phyloP scores from a whole-genome alignment of 768 basidiomycete genomes.

The Leccinum rimulosum region DNA sequence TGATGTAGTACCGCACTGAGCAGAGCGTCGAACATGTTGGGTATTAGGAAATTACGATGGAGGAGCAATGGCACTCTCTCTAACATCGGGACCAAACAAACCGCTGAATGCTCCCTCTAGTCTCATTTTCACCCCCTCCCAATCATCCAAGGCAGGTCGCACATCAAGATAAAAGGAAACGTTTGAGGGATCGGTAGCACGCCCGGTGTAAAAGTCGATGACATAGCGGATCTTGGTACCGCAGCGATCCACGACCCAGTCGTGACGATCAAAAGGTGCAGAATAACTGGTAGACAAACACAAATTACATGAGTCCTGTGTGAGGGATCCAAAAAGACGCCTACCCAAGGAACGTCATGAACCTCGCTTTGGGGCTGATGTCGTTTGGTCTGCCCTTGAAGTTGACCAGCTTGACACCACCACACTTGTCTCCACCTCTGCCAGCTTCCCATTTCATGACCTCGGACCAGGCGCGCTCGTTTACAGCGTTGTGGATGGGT shows the following conservation, averaged over 20 bases:
- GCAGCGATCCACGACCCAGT: constrained; percentile 95
- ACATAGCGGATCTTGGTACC: constrained; percentile 88
- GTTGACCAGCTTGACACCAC: constrained; percentile 77
- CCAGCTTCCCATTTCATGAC: constrained; percentile 80
- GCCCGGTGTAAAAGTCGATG: constrained; percentile 97
- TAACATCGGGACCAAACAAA: constrained; percentile 28
- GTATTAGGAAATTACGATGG: constrained; percentile 16
- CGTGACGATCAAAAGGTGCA: constrained; percentile 94
- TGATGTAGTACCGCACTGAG: constrained; percentile 5
- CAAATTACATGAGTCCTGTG: neutral
- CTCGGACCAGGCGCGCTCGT: constrained; percentile 88
- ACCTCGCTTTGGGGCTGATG: constrained; percentile 74
- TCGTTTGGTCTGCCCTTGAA: constrained; percentile 89
- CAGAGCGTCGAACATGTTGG: neutral
- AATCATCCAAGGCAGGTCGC: constrained; percentile 89
- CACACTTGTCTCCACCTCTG: constrained; percentile 79
- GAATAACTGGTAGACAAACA: constrained; percentile 60
- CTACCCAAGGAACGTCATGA: constrained; percentile 85
- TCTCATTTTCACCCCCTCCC: constrained; percentile 92
- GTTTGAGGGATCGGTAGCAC: constrained; percentile 44
- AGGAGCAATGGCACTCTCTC: constrained; percentile 16
- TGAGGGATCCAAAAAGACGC: constrained; percentile 22
- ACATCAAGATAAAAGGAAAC: constrained; percentile 93
- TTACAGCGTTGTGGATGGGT: constrained; percentile 98
- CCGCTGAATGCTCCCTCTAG: constrained; percentile 51